Evolutionary conservation across 371 early-diverging fungal species (phyloP).

Genomic region (Haplosporangium sp.): DNA sequence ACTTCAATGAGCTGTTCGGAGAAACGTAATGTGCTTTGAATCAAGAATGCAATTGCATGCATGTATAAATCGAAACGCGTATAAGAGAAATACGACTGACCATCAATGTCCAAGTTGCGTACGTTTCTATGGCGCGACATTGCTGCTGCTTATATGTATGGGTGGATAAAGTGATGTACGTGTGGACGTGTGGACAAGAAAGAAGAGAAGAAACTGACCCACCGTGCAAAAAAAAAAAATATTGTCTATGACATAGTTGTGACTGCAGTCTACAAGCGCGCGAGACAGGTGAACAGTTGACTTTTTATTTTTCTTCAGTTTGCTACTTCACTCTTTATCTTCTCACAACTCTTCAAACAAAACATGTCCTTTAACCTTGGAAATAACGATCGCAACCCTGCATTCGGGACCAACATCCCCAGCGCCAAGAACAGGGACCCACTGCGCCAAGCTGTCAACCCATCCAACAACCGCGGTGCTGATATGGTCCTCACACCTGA

Average conservation of each 20-base stretch:
- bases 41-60: conserved; percentile 1
- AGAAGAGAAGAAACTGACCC: not conserved
- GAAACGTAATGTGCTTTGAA: not conserved
- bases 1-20: not conserved
- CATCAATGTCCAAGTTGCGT: conserved; percentile 76
- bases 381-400: conserved; percentile 32
- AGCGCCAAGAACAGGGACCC: conserved; percentile 11
- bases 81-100: conserved; percentile 49
- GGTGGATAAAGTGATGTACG: not conserved
- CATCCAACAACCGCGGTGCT: conserved; percentile 26
- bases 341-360: not conserved
- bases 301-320: not conserved
- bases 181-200: not conserved
- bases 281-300: too few species aligned
- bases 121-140: conserved; percentile 84
- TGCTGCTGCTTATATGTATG: conserved; percentile 2
- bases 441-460: conserved; percentile 26
- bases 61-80: not conserved
- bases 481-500: conserved; percentile 51
- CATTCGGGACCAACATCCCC: conserved; percentile 2
- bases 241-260: too few species aligned
- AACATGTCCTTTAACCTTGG: conserved; percentile 44
- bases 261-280: too few species aligned
- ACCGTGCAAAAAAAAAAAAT: too few species aligned
- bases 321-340: not conserved